Evolutionary conservation across 148 eudicot species (phyloP), one percentile per base, ranked within the genome.

Genomic region (Selenicereus undatus): DNA sequence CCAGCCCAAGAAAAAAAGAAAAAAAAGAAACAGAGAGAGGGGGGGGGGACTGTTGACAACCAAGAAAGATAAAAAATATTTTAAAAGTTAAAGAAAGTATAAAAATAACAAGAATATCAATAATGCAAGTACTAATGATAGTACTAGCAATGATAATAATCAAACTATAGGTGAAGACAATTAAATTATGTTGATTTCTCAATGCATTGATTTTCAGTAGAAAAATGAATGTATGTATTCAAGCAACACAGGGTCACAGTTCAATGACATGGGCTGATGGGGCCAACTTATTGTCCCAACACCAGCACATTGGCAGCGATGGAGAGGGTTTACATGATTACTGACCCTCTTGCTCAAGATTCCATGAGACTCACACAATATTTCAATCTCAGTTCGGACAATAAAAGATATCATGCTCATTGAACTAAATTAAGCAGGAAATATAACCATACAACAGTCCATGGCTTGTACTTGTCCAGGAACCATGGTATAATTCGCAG

Each of bases 401-500:
- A 2, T 24, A 11, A 54, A 73, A 73, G 65, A 62, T 42, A 80
- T 22, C 69, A 82, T 32, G 43, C 39, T 52, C 39, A 74, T 35
- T 26, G 24, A 36, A 13, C 24, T 13, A 43, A 60, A 21, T 62
- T 36, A 69, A 69, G 51, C 32, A 73, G 76, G 73, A 79, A 16
- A 79, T 16, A 29, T 50, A 84, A 45, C 62, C 93, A 82, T 96
- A 96, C 99, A 84, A 87, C 97, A 75, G 95, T 94, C 99, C 98
- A 92, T 13, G 99, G 99, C 82, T 96, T 96, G 89, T 92, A 96
- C 88, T 96, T 96, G 76, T 92, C 84, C 86, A 96, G 81, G 86
- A 96, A 93, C 99, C 99, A 96, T 35, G 99, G 99, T 32, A 96
- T 80, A 39, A 96, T 91, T n/a, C 97, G 92, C 62, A 94, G 93